Base-by-base conservation (phyloP, 1,139 yeast species). In the Candida sanyaensis region DNA sequence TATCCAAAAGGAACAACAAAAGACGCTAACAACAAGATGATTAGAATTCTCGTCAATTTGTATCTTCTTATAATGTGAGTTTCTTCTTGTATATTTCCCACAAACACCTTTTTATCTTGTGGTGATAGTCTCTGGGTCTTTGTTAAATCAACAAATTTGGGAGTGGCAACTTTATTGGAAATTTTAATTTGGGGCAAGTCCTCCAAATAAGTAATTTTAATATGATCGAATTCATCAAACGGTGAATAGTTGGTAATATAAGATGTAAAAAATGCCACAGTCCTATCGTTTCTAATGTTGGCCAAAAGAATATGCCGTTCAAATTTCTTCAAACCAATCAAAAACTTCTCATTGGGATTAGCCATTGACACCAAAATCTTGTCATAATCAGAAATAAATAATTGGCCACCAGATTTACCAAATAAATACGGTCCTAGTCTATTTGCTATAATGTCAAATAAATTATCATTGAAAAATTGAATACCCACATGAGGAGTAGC, bases 401-500 rank as follows among this genome's bases (percentile, higher is more conserved):
- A 61, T 59, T 92, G 92, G 40, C 76, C 67, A 0, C 98, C 97
- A 3, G 88, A 80, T 47, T 78, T 73, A 0, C 97, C 97, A 28
- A 90, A 70, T 2, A 88, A 59, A 50, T 75, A 75, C 1, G 81
- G 72, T 0, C 96, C 96, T 17, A 86, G 46, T 9, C 66, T 58
- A 57, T 87, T 88, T 46, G 88, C 69, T 1, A 80, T 44, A 11
- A 62, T 57, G 48, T 82, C 79, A 49, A 78, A 68, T 9, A 75
- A 50, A 9, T 72, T 64, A 9, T 69, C 64, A 13, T 66, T 65
- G 57, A 72, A 77, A 56, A 80, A 80, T 41, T 75, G 76, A 10
- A 87, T 78, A 0, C 97, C 97, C 6, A 89, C 71, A 67, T 92
- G 97, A 1, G 98, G 98, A 1, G 96, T 85, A 2, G 97, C 97